Evolutionary conservation across 129 eudicot species (phyloP).

Genomic region (Gnaphalium uliginosum): DNA sequence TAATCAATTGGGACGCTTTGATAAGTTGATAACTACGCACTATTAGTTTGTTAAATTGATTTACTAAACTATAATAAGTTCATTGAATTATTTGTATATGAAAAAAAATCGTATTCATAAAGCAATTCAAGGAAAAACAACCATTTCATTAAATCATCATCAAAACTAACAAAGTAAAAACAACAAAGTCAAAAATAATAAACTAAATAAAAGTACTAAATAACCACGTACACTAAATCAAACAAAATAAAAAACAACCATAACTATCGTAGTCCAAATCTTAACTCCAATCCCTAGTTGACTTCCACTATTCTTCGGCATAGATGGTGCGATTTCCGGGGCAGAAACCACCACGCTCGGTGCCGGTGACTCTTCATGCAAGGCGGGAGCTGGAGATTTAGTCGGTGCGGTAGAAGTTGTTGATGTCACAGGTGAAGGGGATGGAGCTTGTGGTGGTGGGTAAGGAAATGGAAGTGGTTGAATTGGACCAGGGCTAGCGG

Average conservation of each 20-base stretch:
- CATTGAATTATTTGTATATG: too few species aligned
- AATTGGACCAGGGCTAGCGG: constrained; percentile 6
- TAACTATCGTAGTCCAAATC: background rate
- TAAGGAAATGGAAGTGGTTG: constrained; percentile 42
- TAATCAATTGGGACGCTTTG: too few species aligned
- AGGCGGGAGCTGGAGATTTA: background rate
- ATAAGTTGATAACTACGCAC: too few species aligned
- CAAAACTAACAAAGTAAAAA: background rate
- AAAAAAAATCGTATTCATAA: background rate
- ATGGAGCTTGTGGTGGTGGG: constrained; percentile 26
- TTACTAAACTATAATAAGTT: too few species aligned
- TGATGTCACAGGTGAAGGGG: background rate
- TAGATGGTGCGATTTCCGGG: background rate
- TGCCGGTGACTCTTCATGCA: background rate
- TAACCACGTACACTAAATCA: background rate
- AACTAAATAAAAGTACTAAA: constrained; percentile 4
- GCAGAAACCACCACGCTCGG: background rate
- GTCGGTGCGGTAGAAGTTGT: background rate
- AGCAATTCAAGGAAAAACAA: background rate
- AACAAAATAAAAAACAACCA: constrained; percentile 10
- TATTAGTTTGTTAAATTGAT: too few species aligned
- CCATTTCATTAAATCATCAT: background rate
- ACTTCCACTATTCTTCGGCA: background rate
- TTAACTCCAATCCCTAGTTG: constrained; percentile 4
- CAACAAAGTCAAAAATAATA: background rate